Evolutionary conservation across 2,329 filamentous ascomycete genomes (phyloP).

Genomic region (Exophiala sp.): DNA sequence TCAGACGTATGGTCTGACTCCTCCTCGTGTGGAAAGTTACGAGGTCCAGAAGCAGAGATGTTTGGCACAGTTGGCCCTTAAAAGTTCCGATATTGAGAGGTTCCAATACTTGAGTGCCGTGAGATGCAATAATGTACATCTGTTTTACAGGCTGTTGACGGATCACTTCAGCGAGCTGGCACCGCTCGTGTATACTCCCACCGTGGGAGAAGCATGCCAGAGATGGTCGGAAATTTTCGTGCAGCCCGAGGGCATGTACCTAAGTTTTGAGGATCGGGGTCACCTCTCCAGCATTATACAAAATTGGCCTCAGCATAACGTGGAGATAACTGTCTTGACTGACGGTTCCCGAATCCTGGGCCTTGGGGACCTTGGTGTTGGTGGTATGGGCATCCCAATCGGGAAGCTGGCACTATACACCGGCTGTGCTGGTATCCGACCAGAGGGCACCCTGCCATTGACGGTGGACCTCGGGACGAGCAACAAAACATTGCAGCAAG

Average conservation of each 20-base stretch:
- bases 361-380: constrained; percentile 90
- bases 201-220: constrained; percentile 87
- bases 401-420: constrained; percentile 96
- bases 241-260: constrained; percentile 86
- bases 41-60: constrained; percentile 50
- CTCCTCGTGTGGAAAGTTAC: constrained; percentile 47
- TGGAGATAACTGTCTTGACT: constrained; percentile 94
- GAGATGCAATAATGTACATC: constrained; percentile 51
- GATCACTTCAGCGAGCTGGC: constrained; percentile 49
- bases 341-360: constrained; percentile 90
- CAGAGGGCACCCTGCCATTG: constrained; percentile 62
- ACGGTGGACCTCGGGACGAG: constrained; percentile 62
- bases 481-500: constrained; percentile 64
- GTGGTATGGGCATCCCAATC: constrained; percentile 96
- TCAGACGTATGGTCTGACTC: constrained; percentile 49
- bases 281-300: constrained; percentile 82
- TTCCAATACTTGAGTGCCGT: constrained; percentile 50
- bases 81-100: constrained; percentile 47
- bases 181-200: constrained; percentile 50
- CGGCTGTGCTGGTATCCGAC: constrained; percentile 89
- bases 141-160: constrained; percentile 51
- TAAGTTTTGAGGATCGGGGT: constrained; percentile 91
- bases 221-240: constrained; percentile 96
- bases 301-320: constrained; percentile 87
- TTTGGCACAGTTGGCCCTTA: constrained; percentile 47